Conservation (phyloP, 2,329 filamentous ascomycete genomes). For the Aschersonia sp. region DNA sequence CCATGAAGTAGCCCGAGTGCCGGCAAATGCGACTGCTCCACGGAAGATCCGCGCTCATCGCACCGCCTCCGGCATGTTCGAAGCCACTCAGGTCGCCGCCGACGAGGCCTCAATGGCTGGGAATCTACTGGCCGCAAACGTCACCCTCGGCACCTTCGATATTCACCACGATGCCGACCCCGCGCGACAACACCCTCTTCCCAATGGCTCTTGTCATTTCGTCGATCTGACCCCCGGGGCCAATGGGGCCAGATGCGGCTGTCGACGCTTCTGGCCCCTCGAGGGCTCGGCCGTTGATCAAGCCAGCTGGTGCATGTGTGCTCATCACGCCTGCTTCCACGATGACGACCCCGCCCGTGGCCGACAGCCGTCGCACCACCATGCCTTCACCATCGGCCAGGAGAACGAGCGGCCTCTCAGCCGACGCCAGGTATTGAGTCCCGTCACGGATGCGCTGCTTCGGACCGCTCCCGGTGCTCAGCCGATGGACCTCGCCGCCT, state of each 20-base stretch:
- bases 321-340: slow-evolving; percentile 47
- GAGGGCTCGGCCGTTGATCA: slow-evolving; percentile 24
- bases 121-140: slow-evolving; percentile 28
- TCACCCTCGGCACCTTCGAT: slow-evolving; percentile 34
- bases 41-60: no score
- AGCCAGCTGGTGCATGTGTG: slow-evolving; percentile 44
- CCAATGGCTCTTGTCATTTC: slow-evolving; percentile 42
- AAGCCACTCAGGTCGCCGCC: no score
- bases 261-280: slow-evolving; percentile 45
- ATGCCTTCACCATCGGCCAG: slow-evolving; percentile 21
- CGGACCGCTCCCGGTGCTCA: slow-evolving; percentile 20
- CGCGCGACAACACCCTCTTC: slow-evolving; percentile 20
- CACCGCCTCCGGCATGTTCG: no score
- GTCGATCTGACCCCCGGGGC: slow-evolving; percentile 37
- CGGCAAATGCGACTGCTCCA: no score
- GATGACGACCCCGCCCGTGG: slow-evolving; percentile 25
- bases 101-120: slow-evolving; percentile 29
- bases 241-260: slow-evolving; percentile 40
- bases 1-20: no score
- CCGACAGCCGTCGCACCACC: slow-evolving; percentile 9
- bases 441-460: slow-evolving; percentile 32
- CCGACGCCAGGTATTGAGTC: slow-evolving; percentile 36
- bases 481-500: slow-evolving; percentile 26
- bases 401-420: slow-evolving; percentile 37
- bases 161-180: slow-evolving; percentile 35